phyloP scores from a whole-genome alignment of 257 asterid genomes.

The Ilex aquifolium region DNA sequence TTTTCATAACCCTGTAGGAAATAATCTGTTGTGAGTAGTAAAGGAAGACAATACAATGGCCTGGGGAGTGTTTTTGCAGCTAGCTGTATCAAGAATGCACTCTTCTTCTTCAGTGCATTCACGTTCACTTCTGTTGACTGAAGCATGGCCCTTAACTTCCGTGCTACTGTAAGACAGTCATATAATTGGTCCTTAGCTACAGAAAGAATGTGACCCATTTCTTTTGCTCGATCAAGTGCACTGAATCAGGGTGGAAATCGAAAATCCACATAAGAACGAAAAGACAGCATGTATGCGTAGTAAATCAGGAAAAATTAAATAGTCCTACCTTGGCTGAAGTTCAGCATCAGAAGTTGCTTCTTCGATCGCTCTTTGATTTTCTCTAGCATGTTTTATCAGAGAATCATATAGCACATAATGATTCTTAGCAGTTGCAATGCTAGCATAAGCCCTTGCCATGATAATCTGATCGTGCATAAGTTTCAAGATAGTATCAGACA shows the following conservation, averaged over 20 bases:
- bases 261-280: conserved; percentile 14
- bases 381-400: conserved; percentile 63
- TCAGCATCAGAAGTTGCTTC: conserved; percentile 82
- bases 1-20: conserved; percentile 49
- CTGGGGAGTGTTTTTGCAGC: conserved; percentile 95
- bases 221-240: conserved; percentile 71
- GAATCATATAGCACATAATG: conserved; percentile 57
- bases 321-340: conserved; percentile 70
- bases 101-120: conserved; percentile 55
- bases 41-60: conserved; percentile 80
- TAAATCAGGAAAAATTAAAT: conserved; percentile 13
- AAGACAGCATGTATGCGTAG: conserved; percentile 12
- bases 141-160: conserved; percentile 85
- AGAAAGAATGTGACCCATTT: conserved; percentile 89
- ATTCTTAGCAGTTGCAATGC: conserved; percentile 82
- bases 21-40: conserved; percentile 75
- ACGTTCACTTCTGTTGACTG: conserved; percentile 68
- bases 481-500: conserved; percentile 76
- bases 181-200: conserved; percentile 77
- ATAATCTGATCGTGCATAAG: conserved; percentile 92
- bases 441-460: conserved; percentile 92
- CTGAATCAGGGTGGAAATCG: conserved; percentile 32
- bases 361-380: conserved; percentile 68
- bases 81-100: conserved; percentile 81
- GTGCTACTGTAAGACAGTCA: conserved; percentile 64